Conservation (phyloP, 495 filamentous ascomycete genomes). For the Penicillium bovifimosum region DNA sequence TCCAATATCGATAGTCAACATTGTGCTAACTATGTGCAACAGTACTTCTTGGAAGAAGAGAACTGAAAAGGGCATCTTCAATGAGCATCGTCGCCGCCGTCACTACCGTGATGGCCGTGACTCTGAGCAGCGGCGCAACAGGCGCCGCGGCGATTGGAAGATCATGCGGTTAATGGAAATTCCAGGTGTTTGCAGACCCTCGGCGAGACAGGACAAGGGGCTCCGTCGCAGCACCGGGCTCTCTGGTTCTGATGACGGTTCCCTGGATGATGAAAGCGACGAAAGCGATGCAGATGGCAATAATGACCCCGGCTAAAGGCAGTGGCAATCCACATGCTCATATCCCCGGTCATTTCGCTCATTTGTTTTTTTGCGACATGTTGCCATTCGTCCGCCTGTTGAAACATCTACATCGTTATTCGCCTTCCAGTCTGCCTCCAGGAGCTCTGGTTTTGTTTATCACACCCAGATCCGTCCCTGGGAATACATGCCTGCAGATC, state of each 20-base stretch:
- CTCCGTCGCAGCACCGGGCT: conserved; percentile 18
- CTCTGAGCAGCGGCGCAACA: conserved; percentile 34
- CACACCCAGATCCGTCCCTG: neutral
- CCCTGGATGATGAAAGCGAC: conserved; percentile 46
- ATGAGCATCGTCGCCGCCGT: conserved; percentile 41
- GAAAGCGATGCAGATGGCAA: conserved; percentile 35
- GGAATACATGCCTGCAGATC: neutral
- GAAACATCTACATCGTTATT: conserved; percentile 4
- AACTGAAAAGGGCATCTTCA: conserved; percentile 62
- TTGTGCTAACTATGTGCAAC: conserved; percentile 10
- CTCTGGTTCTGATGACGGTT: conserved; percentile 38
- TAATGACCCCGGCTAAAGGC: conserved; percentile 15
- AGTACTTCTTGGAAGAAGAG: conserved; percentile 90
- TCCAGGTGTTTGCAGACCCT: conserved; percentile 42
- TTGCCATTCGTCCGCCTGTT: conserved; percentile 5
- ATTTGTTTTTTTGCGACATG: conserved; percentile 12
- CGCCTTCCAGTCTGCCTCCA: conserved; percentile 10
- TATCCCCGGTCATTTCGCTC: conserved; percentile 5
- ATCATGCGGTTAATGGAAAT: conserved; percentile 37
- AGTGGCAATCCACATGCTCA: conserved; percentile 33
- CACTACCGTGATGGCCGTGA: conserved; percentile 39
- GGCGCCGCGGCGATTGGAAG: conserved; percentile 31
- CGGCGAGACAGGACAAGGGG: conserved; percentile 30
- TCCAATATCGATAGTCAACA: too few species aligned
- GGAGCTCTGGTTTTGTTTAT: conserved; percentile 5